Conservation (phyloP, 2,329 filamentous ascomycete genomes). For the Colletotrichum sp. region DNA sequence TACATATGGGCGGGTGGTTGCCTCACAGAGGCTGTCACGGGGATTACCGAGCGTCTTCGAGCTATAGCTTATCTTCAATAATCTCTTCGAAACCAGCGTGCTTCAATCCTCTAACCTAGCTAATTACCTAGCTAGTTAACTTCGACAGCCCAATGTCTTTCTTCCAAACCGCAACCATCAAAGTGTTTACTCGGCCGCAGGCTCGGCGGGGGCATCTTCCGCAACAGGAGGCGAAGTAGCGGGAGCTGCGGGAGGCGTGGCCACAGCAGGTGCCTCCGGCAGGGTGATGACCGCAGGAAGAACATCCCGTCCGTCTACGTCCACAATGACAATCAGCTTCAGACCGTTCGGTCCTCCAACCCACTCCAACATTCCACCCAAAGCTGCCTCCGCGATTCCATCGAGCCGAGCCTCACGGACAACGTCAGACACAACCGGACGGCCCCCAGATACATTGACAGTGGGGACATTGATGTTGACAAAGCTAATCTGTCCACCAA, state of each 20-base stretch:
- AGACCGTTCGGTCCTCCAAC: background rate
- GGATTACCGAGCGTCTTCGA: background rate
- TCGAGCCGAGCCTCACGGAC: background rate
- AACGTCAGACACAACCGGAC: background rate
- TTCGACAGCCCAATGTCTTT: too few species aligned
- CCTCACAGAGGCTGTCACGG: rapidly evolving
- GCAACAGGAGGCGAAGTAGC: background rate
- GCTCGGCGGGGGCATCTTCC: background rate
- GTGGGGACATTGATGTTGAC: background rate
- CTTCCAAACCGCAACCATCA: too few species aligned
- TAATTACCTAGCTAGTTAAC: too few species aligned
- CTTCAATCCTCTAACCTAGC: too few species aligned
- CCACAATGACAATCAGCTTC: constrained; percentile 4
- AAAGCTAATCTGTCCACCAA: background rate
- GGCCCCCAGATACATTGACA: background rate
- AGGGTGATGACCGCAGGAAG: background rate
- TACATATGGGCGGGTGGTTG: too few species aligned
- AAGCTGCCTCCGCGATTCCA: background rate
- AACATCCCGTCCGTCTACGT: background rate
- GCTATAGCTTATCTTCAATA: background rate
- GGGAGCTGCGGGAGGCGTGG: rapidly evolving
- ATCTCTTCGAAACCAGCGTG: background rate
- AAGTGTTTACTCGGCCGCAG: background rate
- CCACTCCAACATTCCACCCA: constrained; percentile 3
- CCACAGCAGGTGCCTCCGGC: background rate